phyloP scores from a whole-genome alignment of 371 early-diverging fungal genomes.

The Nosema muscidifuracis region DNA sequence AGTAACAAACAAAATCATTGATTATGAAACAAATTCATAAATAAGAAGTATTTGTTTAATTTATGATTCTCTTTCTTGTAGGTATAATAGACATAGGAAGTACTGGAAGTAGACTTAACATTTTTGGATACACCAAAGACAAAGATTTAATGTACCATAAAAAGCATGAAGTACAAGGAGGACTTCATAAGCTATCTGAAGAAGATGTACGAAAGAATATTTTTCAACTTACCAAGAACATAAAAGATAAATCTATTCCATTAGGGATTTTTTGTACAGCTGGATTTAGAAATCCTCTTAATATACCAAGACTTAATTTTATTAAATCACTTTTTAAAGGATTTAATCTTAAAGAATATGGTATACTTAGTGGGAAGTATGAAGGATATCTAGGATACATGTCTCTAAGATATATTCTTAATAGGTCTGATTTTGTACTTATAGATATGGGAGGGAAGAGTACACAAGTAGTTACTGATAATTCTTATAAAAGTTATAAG shows the following conservation, averaged over 20 bases:
- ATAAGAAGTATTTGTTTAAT: too few relatives aligned
- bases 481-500: not conserved
- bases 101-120: conserved; percentile 59
- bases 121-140: conserved; percentile 50
- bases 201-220: conserved; percentile 1
- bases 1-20: too few relatives aligned
- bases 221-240: not conserved
- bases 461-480: conserved; percentile 41
- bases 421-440: conserved; percentile 14
- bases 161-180: not conserved
- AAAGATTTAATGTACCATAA: not conserved
- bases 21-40: too few relatives aligned
- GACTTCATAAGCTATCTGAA: not conserved
- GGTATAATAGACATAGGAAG: conserved; percentile 59
- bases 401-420: conserved; percentile 22
- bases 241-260: conserved; percentile 40
- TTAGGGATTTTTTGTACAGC: conserved; percentile 59
- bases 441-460: conserved; percentile 62
- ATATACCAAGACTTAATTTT: conserved; percentile 26
- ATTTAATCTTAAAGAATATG: conserved; percentile 47
- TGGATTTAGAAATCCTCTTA: conserved; percentile 44
- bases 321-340: conserved; percentile 26
- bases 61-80: not conserved
- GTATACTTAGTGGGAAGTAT: conserved; percentile 52
- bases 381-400: conserved; percentile 38